Evolutionary conservation across 2,329 filamentous ascomycete genomes (phyloP), one percentile per base, ranked within the genome.

Genomic region (Cladophialophora immunda): DNA sequence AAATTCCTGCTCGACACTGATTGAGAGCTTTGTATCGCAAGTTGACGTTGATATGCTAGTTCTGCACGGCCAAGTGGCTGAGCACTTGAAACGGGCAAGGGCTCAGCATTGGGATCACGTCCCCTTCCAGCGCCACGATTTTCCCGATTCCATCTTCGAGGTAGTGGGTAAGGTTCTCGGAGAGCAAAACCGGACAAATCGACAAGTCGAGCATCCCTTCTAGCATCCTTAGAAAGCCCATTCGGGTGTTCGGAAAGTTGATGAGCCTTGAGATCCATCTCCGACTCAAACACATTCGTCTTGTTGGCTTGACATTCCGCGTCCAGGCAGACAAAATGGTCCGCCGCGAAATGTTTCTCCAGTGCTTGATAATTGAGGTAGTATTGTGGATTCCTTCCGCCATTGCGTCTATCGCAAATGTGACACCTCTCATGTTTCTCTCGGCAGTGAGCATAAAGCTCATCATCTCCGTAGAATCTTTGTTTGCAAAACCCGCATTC

Each of bases 361-460:
- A 99, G 83, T 0, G 91, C 87, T 71, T 94, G 87, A 79, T 97
- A 98, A 80, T 99, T 89, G 67, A 91, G 83, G 77, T 92, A 99
- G 77, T 99, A 99, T 75, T 97, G 92, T 7, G 94, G 94, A 68
- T 91, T 87, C 53, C 90, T 84, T 34, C 82, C 82, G 60, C 80
- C 81, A 65, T 83, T 85, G 22, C 81, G 82, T 57, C 93, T 84
- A 76, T 99, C 95, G 77, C 95, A 99, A 61, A 99, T 87, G 77
- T 97, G 95, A 79, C 95, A 99, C 64, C 93, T 87, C 80, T 99
- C 95, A 78, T 99, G 95, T 78, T 92, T 94, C 77, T 94, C 92
- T 68, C 94, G 88, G 77, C 95, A 98, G 80, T 99, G 95, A 62
- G 92, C 86, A 77, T 94, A 99, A 1, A 99, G 84, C 80, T 97